Evolutionary conservation across 176 grass and related monocot genomes (phyloP), one percentile per base, ranked within the genome.

Genomic region (Juncus effusus): DNA sequence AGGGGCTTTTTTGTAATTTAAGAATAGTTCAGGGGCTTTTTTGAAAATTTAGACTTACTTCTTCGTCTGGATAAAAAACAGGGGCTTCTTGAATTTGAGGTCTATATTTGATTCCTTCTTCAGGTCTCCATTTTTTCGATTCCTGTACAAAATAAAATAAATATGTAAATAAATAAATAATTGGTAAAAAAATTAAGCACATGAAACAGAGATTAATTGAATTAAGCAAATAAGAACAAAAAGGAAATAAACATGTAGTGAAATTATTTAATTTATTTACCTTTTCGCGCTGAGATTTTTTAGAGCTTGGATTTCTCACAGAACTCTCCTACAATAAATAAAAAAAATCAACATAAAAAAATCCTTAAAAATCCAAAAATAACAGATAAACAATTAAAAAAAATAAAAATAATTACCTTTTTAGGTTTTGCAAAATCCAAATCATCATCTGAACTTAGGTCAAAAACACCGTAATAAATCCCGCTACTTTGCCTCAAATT

Each of bases 61-160:
- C 88, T 74, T 99, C 94, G 45, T 79, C 86, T 70, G 94, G 94
- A 70, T 82, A 80, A 66, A 93, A 99, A 10, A 89, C 51, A 37
- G 88, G 94, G 36, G 94, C 94, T 65, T 99, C 83, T 56, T 86
- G 82, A 15, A 99, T 82, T 51, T 72, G 80, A 80, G 88, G 94
- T 67, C 80, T 89, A 9, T 47, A 47, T 2, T 6, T 5, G 19
- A 61, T 45, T 51, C 77, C 81, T 73, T 89, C 80, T 67, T 82
- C 52, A 13, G 82, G 82, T 61, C 38, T 51, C 88, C 94, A 84
- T 60, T 72, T 53, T 60, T 36, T 40, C 56, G 42, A 56, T 40
- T 72, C 51, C 69, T 72, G 44, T 11, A 72, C 40, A 72, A 60
- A 41, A 56, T 68, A 67, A 67, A 1, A 37, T 37, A 12, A 61